phyloP scores from a whole-genome alignment of 2,329 filamentous ascomycete genomes.

The Ilyonectria mors-panacis region DNA sequence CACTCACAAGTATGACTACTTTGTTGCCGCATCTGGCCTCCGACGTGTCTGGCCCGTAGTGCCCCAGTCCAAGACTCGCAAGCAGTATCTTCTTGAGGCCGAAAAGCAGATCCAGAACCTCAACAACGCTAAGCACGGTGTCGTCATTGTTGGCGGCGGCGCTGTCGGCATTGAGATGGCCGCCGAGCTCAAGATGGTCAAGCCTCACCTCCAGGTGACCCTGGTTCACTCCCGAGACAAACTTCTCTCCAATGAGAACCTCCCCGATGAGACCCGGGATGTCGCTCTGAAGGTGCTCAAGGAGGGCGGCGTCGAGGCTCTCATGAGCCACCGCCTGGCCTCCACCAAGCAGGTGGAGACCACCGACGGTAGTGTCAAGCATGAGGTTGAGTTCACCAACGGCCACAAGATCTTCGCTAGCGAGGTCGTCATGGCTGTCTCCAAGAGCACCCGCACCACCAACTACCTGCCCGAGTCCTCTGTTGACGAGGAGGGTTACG shows the following conservation, averaged over 20 bases:
- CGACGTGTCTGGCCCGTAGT: constrained; percentile 80
- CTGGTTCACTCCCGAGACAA: constrained; percentile 80
- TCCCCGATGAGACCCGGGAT: constrained; percentile 79
- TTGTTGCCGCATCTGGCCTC: constrained; percentile 81
- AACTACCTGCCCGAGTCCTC: constrained; percentile 71
- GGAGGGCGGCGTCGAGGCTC: constrained; percentile 75
- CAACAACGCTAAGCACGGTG: constrained; percentile 66
- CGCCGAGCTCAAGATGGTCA: constrained; percentile 79
- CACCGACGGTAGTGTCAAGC: constrained; percentile 57
- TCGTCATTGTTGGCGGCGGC: constrained; percentile 82
- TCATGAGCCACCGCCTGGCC: constrained; percentile 73
- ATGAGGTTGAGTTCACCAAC: constrained; percentile 71
- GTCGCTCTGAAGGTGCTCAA: constrained; percentile 70
- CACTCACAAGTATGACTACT: constrained; percentile 77
- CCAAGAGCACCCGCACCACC: constrained; percentile 73
- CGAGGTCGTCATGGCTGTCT: constrained; percentile 79
- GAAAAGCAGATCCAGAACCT: constrained; percentile 71
- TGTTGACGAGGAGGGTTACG: constrained; percentile 75
- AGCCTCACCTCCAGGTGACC: constrained; percentile 77
- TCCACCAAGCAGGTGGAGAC: constrained; percentile 62
- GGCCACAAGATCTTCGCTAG: constrained; percentile 73
- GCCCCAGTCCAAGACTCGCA: constrained; percentile 74
- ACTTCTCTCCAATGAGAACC: constrained; percentile 80
- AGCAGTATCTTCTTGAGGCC: constrained; percentile 75
- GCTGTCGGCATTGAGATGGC: constrained; percentile 89